These are phyloP conservation scores for Rubus idaeus DNA, from an alignment of 306 rosid genomes.

Conservation along the genomic window DNA sequence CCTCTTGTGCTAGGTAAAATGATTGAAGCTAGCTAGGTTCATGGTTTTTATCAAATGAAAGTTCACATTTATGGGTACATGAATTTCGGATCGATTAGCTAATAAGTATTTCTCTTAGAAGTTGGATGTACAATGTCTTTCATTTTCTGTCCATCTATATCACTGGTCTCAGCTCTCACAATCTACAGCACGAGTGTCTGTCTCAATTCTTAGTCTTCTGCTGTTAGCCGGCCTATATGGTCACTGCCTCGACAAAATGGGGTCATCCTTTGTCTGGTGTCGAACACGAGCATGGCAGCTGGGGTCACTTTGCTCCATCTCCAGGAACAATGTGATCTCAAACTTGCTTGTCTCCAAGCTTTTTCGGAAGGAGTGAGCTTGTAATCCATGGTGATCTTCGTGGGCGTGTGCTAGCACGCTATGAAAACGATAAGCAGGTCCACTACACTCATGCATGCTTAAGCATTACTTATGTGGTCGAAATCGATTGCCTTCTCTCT, in stretches of 20 bases:
- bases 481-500: not conserved
- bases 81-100: not conserved
- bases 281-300: not conserved
- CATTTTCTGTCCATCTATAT: not conserved
- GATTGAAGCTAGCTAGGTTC: not conserved
- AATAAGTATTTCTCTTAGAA: not conserved
- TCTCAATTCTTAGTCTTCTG: not conserved
- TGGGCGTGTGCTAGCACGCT: not conserved
- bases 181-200: not conserved
- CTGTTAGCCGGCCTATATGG: not conserved
- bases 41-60: not conserved
- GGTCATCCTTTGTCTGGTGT: constrained; percentile 14
- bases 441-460: constrained; percentile 6
- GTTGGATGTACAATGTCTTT: not conserved
- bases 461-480: not conserved
- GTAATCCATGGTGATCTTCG: constrained; percentile 14
- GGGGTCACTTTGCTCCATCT: constrained; percentile 35
- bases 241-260: not conserved
- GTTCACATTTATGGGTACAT: not conserved
- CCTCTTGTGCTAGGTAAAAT: not conserved
- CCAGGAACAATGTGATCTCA: constrained; percentile 19
- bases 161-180: not conserved
- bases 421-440: constrained; percentile 7
- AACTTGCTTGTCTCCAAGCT: not conserved
- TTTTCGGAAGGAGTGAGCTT: constrained; percentile 1